A percentile compares a stretch with the other conserved stretches of the same genome.
These are phyloP conservation scores for Stropharia rugosoannulata DNA, from an alignment of 768 basidiomycete genomes.

Conservation along the genomic window DNA sequence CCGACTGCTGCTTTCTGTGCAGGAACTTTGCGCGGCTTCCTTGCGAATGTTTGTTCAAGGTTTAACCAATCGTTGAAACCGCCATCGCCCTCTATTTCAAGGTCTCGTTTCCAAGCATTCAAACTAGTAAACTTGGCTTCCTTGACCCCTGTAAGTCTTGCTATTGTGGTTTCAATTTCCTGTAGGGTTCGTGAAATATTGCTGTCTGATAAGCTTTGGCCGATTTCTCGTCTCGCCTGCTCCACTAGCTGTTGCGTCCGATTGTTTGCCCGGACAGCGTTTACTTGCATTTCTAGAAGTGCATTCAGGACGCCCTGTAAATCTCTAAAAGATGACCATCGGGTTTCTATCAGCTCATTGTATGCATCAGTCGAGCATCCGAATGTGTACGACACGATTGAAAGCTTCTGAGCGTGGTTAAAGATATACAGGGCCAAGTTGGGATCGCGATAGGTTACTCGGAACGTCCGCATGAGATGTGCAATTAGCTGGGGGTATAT, in stretches of 20 bases:
- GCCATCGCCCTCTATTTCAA: constrained; percentile 29
- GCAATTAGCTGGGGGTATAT: constrained; percentile 78
- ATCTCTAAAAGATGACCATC: constrained; percentile 85
- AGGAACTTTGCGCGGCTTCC: too few species aligned
- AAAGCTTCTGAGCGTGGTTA: constrained; percentile 71
- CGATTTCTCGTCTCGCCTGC: constrained; percentile 60
- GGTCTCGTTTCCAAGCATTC: constrained; percentile 49
- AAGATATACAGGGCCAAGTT: constrained; percentile 83
- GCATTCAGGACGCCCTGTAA: constrained; percentile 70
- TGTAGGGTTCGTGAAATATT: constrained; percentile 51
- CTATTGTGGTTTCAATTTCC: constrained; percentile 46
- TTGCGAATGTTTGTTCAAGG: not conserved
- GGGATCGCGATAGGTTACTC: constrained; percentile 77
- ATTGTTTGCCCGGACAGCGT: constrained; percentile 67
- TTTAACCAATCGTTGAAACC: constrained; percentile 42
- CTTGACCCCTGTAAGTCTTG: constrained; percentile 2
- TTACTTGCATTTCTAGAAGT: constrained; percentile 79
- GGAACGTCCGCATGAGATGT: constrained; percentile 73
- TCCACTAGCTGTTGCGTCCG: constrained; percentile 64
- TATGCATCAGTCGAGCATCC: constrained; percentile 89
- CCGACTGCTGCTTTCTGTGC: too few species aligned
- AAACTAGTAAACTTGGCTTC: constrained; percentile 17
- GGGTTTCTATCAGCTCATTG: constrained; percentile 85
- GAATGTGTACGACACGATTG: constrained; percentile 80
- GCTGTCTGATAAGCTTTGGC: constrained; percentile 29